Evolutionary conservation across 2,329 filamentous ascomycete genomes (phyloP).

Genomic region (Phialophora verrucosa): DNA sequence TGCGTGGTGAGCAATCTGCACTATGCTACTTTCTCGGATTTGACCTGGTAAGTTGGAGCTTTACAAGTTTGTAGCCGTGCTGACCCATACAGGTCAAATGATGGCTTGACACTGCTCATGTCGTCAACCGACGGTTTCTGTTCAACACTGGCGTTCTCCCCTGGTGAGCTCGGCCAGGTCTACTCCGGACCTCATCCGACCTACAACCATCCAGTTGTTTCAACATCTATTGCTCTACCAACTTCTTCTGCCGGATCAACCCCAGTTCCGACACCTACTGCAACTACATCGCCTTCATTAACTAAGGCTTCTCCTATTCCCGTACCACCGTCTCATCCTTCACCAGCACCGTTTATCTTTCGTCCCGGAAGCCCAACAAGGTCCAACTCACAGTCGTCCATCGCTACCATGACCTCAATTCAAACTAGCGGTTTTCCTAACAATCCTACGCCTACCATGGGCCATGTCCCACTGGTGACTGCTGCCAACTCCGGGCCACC

Average conservation of each 20-base stretch:
- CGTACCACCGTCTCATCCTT: conserved; percentile 62
- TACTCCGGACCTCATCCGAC: conserved; percentile 71
- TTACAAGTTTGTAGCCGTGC: neutral
- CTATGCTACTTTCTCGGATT: conserved; percentile 94
- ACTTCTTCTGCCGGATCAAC: conserved; percentile 60
- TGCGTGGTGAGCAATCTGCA: conserved; percentile 97
- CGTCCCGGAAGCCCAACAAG: conserved; percentile 79
- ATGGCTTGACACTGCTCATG: conserved; percentile 81
- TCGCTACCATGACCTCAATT: conserved; percentile 65
- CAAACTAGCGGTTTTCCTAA: conserved; percentile 64
- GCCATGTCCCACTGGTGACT: conserved; percentile 76
- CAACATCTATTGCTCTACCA: conserved; percentile 45
- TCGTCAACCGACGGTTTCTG: conserved; percentile 99
- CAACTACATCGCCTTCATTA: conserved; percentile 66
- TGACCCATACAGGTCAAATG: conserved; percentile 66
- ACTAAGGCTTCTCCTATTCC: conserved; percentile 63
- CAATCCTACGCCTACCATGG: conserved; percentile 78
- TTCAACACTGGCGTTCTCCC: conserved; percentile 81
- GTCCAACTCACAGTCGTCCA: conserved; percentile 83
- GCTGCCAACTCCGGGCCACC: conserved; percentile 67
- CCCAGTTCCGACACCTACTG: conserved; percentile 73
- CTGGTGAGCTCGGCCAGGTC: conserved; percentile 81
- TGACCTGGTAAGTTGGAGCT: conserved; percentile 75
- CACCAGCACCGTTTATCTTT: conserved; percentile 57
- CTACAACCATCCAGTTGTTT: conserved; percentile 41